Evolutionary conservation across 306 rosid genomes (phyloP), one percentile per base, ranked within the genome.

Genomic region (Prunus kanzakura): DNA sequence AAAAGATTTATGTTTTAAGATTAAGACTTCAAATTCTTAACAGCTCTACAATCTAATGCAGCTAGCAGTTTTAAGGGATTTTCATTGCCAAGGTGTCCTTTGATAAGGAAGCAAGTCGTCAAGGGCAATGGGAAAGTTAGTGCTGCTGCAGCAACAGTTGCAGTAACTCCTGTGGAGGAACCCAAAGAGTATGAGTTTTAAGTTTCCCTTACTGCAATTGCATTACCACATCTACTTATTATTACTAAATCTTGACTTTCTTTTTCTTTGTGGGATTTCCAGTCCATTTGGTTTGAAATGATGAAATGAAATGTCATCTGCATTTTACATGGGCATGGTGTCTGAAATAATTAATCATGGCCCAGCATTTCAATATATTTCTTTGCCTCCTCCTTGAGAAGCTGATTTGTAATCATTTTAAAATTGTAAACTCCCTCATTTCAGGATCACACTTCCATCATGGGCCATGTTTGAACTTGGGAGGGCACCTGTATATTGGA

Each of bases 401-500:
- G 55, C n/a, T 69, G 23, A 22, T 55, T 38, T 16, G 18, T 27
- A 14, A 73, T 54, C 6, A 64, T 29, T 6, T 45, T 14, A n/a
- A 67, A 67, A 16, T 11, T 78, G 75, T 8, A 49, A 76, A 57
- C 63, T 20, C 23, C 38, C 19, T 32, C 23, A 69, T 82, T 70
- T 16, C 49, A 94, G 98, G 82, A 85, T 78, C 78, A 78, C 81
- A 56, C 96, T 94, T 80, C 97, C 98, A 11, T 83, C 96, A 38
- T 92, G 98, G 98, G 91, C 98, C 52, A 66, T 76, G 83, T 94
- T 92, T 85, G 98, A 94, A 82, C 85, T 94, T 69, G 98, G 98
- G 18, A 88, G 46, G 81, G 82, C 95, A 1, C 83, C 97, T 56
- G 89, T 94, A 10, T 92, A 84, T 65, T 94, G 97, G 98, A 94